Evolutionary conservation across 306 rosid genomes (phyloP), one percentile per base, ranked within the genome.

Genomic region (Acmispon strigosus): DNA sequence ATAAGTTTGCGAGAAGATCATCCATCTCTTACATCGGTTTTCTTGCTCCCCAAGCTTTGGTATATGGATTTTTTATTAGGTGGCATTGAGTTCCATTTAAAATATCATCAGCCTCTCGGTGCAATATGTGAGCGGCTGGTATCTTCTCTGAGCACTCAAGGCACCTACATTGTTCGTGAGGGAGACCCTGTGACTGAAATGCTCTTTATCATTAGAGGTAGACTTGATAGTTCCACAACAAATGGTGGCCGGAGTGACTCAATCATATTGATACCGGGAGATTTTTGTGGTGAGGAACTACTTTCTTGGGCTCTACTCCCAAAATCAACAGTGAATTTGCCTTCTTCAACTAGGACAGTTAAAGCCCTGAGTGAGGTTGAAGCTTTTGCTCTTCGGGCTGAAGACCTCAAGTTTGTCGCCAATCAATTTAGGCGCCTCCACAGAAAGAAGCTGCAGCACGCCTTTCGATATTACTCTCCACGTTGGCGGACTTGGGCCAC

Each of bases 401-500:
- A 94, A 80, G 96, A 94, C 81, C 96, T 94, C 72, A 94, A 89
- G 78, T 91, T 94, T 78, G 99, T 94, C 0, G 99, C 99, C 16
- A 91, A 94, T 76, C 99, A 94, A 56, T 94, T 91, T 74, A 86
- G 97, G 79, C 95, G 97, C 24, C 88, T 94, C 34, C 99, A 94
- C 79, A 91, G 99, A 84, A 94, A 91, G 87, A 94, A 86, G 82
- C 86, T 94, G 79, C 99, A 94, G 84, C 97, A 94, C 80, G 91
- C 99, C 10, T 89, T 94, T 79, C 85, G 99, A 57, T 89, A 86
- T 76, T 87, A 94, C 57, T 94, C 99, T 56, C 99, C 89, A 75
- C 99, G 91, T 50, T 94, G 99, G 99, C 87, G 99, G 81, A 87
- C 96, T 37, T 94, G 97, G 97, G 99, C 97, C n/a, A 92, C 97